Evolutionary conservation across 805 yeast genomes (phyloP).

Genomic region (Candida alai): DNA sequence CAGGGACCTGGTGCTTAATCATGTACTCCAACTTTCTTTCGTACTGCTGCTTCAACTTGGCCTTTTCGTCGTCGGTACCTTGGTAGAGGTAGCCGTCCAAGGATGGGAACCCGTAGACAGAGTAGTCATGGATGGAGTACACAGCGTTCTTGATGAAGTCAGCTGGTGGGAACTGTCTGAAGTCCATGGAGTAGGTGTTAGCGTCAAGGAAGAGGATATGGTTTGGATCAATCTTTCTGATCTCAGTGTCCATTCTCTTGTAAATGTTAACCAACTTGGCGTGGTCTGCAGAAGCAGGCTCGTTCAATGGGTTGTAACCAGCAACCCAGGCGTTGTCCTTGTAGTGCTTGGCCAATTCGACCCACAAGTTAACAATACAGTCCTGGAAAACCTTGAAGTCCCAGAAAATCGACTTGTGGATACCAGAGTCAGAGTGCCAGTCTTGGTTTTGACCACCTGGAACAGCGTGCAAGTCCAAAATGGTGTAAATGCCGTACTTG

Average conservation of each 20-base stretch:
- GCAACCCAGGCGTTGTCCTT: constrained; percentile 47
- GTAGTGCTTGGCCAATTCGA: constrained; percentile 42
- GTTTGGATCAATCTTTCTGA: constrained; percentile 44
- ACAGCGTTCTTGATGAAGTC: constrained; percentile 40
- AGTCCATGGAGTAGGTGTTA: constrained; percentile 50
- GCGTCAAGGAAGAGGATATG: constrained; percentile 49
- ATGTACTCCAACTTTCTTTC: constrained; percentile 43
- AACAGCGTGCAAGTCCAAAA: constrained; percentile 46
- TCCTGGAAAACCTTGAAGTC: constrained; percentile 48
- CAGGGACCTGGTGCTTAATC: constrained; percentile 39
- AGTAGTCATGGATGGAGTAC: constrained; percentile 49
- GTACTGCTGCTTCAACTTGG: constrained; percentile 35
- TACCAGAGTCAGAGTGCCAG: constrained; percentile 49
- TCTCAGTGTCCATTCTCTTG: constrained; percentile 30
- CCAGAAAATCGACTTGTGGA: constrained; percentile 48
- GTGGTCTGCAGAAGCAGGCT: constrained; percentile 47
- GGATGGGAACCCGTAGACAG: constrained; percentile 43
- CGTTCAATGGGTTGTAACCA: constrained; percentile 53
- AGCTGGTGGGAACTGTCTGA: constrained; percentile 44
- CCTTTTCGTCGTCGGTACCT: constrained; percentile 33
- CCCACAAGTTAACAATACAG: constrained; percentile 43
- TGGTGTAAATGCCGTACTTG: constrained; percentile 44
- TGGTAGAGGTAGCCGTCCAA: constrained; percentile 26
- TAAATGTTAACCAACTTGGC: constrained; percentile 38
- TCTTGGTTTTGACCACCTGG: constrained; percentile 57